Evolutionary conservation across 2,329 filamentous ascomycete genomes (phyloP), one percentile per base, ranked within the genome.

Genomic region (Colletotrichum chlorophyti): DNA sequence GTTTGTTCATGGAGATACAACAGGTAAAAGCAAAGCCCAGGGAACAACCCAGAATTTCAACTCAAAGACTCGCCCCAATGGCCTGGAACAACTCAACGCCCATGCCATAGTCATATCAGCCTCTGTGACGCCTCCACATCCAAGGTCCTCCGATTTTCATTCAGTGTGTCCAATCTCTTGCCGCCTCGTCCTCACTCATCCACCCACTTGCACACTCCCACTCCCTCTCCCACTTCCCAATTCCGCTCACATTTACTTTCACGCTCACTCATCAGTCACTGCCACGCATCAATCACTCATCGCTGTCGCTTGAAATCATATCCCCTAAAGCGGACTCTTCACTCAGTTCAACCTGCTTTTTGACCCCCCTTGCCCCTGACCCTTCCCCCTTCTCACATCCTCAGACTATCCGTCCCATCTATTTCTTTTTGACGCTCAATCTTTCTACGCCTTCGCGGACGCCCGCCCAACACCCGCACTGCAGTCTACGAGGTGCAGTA

Each of bases 51-150:
- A 41, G 55, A 41, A 43, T 14, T 32, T 40, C 27, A 31, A 19
- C 14, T 15, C 35, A 24, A 42, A 23, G 17, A 35, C 42, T n/a
- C 17, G 17, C 8, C 24, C 21, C 41, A 42, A 54, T 38, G 37
- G 21, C 12, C 35, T 29, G 29, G 21, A 27, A 42, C 17, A 17
- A 26, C 31, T 8, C 23, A 35, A 24, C 24, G 27, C 35, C 50
- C 42, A 47, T 42, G 24, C 27, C 49, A 48, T 48, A 53, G 54
- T 53, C 11, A 29, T 42, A 48, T 48, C 54, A 32, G 35, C 41
- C 42, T 58, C 37, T 35, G 24, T 54, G 19, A 23, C 42, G 41
- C 47, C 40, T 58, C 31, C 24, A 35, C 21, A 29, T 34, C 37
- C n/a, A 34, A 34, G 12, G 6, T n/a, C 31, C 31, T 34, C 11